These are phyloP conservation scores for Ulvella scutata DNA, from an alignment of 139 green algal genomes.

Conservation along the genomic window DNA sequence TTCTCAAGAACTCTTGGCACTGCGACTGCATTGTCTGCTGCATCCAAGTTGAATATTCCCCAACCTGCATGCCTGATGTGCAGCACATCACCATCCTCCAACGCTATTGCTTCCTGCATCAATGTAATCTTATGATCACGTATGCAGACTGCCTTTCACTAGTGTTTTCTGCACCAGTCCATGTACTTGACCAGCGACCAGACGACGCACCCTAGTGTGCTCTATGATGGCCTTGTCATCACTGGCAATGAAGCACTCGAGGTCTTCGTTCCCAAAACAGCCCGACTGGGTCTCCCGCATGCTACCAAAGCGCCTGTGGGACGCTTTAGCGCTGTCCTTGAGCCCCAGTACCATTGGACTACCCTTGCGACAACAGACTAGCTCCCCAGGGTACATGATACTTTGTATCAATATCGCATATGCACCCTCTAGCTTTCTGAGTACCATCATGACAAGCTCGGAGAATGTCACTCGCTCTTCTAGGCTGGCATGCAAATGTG, in stretches of 20 bases:
- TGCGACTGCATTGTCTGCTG: slow-evolving; percentile 19
- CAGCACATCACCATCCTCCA: slow-evolving; percentile 93
- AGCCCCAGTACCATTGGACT: slow-evolving; percentile 87
- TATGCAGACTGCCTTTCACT: too few species aligned
- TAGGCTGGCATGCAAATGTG: slow-evolving; percentile 57
- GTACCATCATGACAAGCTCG: slow-evolving; percentile 91
- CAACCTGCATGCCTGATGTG: slow-evolving; percentile 56
- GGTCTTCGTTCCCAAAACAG: slow-evolving; percentile 17
- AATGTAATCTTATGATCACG: too few species aligned
- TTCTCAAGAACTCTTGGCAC: slow-evolving; percentile 66
- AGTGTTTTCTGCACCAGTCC: neutral
- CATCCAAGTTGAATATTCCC: slow-evolving; percentile 53
- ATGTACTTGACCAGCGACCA: neutral
- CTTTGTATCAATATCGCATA: slow-evolving; percentile 95
- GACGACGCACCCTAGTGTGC: slow-evolving; percentile 78
- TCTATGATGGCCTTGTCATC: slow-evolving; percentile 91
- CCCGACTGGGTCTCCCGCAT: slow-evolving; percentile 24
- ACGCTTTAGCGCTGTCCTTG: slow-evolving; percentile 15
- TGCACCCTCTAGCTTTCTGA: slow-evolving; percentile 89
- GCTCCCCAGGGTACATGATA: slow-evolving; percentile 81
- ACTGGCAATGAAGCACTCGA: slow-evolving; percentile 92
- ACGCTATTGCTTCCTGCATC: slow-evolving; percentile 51
- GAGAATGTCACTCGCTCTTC: neutral
- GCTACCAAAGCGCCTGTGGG: slow-evolving; percentile 14
- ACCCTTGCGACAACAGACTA: slow-evolving; percentile 92